phyloP scores from a whole-genome alignment of 2,329 filamentous ascomycete genomes.

The Colletotrichum scovillei region DNA sequence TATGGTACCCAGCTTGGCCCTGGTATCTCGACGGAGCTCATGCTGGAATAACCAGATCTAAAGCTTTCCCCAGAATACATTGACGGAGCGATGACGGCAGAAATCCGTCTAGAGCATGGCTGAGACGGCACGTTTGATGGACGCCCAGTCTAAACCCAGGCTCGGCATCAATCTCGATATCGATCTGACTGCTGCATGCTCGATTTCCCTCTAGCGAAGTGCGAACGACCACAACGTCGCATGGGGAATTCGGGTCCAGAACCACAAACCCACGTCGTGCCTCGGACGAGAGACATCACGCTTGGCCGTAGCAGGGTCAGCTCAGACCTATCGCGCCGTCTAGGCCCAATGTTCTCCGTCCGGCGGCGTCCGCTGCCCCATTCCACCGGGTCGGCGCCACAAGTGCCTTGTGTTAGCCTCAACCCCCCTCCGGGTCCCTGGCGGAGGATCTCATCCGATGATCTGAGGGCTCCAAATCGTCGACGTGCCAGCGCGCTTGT shows the following conservation, averaged over 20 bases:
- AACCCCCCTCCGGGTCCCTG: not conserved
- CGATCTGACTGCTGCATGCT: not conserved
- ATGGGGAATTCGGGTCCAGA: not conserved
- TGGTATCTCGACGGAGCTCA: too few species aligned
- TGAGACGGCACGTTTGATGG: constrained; percentile 8
- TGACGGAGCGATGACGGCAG: constrained; percentile 29
- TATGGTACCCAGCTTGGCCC: constrained; percentile 2
- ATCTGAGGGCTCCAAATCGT: not conserved
- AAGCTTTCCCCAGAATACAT: not conserved
- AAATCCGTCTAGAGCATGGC: not conserved
- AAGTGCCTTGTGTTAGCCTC: constrained; percentile 22
- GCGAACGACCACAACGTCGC: not conserved
- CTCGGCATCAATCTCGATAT: not conserved
- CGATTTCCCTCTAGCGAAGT: constrained; percentile 1
- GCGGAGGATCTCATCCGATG: constrained; percentile 29
- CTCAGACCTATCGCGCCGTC: not conserved
- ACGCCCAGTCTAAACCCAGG: not conserved
- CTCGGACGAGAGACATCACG: not conserved
- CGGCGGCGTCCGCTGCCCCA: constrained; percentile 3
- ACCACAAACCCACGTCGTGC: not conserved
- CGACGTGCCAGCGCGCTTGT: not conserved
- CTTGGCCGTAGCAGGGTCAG: not conserved
- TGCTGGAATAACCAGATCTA: constrained; percentile 1
- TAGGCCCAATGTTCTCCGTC: not conserved
- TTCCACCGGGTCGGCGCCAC: constrained; percentile 23